These are phyloP conservation scores for Quercus phellos DNA, from an alignment of 331 rosid genomes.

Conservation along the genomic window DNA sequence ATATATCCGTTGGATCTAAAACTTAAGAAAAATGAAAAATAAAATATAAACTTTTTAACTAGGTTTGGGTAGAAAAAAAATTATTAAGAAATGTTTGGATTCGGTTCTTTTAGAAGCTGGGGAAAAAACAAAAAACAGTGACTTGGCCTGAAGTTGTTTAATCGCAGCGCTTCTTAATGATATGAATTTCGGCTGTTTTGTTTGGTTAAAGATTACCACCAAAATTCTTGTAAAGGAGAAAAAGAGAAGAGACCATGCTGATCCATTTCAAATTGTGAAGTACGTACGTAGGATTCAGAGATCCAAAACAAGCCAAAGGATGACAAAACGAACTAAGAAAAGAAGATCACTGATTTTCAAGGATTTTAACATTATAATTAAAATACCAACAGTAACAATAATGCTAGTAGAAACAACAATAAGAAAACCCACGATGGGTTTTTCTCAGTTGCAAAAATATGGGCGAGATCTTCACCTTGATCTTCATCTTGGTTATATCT, in stretches of 20 bases:
- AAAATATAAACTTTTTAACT: not conserved
- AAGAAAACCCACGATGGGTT: constrained; percentile 16
- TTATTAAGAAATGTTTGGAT: not conserved
- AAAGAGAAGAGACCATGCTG: no score
- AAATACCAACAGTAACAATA: constrained; percentile 6
- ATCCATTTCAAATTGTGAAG: no score
- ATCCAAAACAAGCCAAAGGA: no score
- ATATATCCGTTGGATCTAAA: constrained; percentile 29
- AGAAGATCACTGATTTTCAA: not conserved
- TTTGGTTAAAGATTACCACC: no score
- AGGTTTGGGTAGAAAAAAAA: not conserved
- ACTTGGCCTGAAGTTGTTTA: no score
- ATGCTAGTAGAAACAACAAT: constrained; percentile 28
- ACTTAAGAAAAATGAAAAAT: not conserved
- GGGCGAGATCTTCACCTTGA: not conserved
- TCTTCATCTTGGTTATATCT: not conserved
- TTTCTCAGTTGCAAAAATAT: constrained; percentile 39
- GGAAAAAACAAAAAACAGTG: no score
- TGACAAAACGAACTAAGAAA: not conserved
- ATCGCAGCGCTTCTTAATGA: no score
- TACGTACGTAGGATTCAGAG: no score
- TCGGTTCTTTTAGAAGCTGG: no score
- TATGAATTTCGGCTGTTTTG: no score
- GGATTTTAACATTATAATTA: not conserved
- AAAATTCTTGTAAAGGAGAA: no score